phyloP scores from a whole-genome alignment of 345 rosid species.

The Clausena lansium region DNA sequence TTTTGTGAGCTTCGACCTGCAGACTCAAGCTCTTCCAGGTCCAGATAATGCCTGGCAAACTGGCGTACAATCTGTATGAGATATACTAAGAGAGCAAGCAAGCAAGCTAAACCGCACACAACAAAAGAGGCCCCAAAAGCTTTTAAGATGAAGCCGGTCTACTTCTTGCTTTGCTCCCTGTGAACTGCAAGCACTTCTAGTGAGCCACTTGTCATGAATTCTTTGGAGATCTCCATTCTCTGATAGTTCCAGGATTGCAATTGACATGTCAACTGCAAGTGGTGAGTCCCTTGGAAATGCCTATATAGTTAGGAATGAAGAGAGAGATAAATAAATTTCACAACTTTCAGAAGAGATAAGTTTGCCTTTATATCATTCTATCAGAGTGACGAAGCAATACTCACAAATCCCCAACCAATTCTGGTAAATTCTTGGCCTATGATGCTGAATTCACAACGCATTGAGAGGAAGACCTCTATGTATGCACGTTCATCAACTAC shows the following conservation, averaged over 20 bases:
- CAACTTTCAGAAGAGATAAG: neutral
- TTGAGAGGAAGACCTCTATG: constrained; percentile 19
- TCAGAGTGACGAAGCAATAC: neutral
- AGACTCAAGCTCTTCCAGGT: neutral
- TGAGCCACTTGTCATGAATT: constrained; percentile 24
- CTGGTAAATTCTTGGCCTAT: constrained; percentile 23
- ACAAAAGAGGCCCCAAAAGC: constrained; percentile 24
- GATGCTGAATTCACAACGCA: constrained; percentile 8
- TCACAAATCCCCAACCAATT: constrained; percentile 22
- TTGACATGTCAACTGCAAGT: constrained; percentile 21
- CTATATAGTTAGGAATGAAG: neutral
- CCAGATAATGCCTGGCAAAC: neutral
- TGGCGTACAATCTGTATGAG: neutral
- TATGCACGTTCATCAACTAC: constrained; percentile 21
- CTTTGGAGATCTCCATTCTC: constrained; percentile 25
- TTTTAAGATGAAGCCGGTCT: constrained; percentile 14
- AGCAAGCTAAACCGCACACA: neutral
- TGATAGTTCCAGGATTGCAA: constrained; percentile 21
- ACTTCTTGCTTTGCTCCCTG: neutral
- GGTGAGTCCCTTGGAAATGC: constrained; percentile 26
- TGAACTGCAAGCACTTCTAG: constrained; percentile 4
- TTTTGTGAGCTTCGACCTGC: neutral
- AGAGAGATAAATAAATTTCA: neutral
- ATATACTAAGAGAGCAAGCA: constrained; percentile 11
- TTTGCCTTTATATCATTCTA: neutral